Evolutionary conservation across 257 asterid species (phyloP), one percentile per base, ranked within the genome.

Genomic region (Solanum okadae): DNA sequence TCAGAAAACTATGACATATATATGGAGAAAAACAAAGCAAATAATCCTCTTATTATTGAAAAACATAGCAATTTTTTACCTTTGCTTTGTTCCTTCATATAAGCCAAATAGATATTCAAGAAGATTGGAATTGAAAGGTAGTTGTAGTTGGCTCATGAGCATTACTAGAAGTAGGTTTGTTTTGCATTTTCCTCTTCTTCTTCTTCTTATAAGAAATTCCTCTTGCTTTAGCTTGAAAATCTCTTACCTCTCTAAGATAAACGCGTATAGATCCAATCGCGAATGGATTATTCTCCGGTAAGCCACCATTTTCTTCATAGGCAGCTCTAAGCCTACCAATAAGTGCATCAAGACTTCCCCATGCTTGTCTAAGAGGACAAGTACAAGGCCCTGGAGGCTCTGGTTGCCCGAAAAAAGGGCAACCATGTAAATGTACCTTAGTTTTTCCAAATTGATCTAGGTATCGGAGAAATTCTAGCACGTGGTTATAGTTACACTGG

Each of bases 271-370:
- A 5, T 2, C 82, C 88, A 73, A 68, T 86, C 4, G 88, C 88
- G 1, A 86, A 86, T 22, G 88, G 88, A 73, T 86, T 86, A 46
- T 71, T 68, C 88, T 86, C 88, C 0, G 88, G 88, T 2, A 25
- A 5, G 4, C 88, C 83, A 33, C 83, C 88, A 52, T 86, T 86
- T 49, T 86, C 88, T 49, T 86, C 88, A n/a, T 68, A 86, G 68
- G 88, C 88, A 7, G 88, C 88, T 31, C 88, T 71, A 22, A 86
- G 88, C 25, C 88, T 31, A 33, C 88, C 88, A 52, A 86, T 86
- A 46, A 86, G 88, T 3, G 88, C 88, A 23, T 86, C 88, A 22
- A 86, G 83, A 35, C 88, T 86, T 4, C 88, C 88, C 88, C 88
- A 86, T 29, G 88, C 88, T 68, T 86, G 88, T 42, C 88, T 42